Evolutionary conservation across 495 filamentous ascomycete species (phyloP).

Genomic region (Xylaria castorea): DNA sequence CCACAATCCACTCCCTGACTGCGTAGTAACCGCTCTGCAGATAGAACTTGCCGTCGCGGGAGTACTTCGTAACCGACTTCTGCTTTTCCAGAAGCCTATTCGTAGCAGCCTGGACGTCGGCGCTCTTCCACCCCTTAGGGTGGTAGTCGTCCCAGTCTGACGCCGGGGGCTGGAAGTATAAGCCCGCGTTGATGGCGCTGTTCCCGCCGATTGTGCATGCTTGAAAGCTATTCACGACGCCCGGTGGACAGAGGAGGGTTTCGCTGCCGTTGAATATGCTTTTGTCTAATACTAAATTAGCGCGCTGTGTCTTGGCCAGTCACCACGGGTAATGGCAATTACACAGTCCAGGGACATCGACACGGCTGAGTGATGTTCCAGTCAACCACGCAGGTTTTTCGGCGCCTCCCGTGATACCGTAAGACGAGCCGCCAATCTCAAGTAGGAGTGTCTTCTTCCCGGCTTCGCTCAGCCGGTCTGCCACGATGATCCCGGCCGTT

Average conservation of each 20-base stretch:
- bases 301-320: background rate
- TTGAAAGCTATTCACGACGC: slow-evolving; percentile 55
- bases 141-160: slow-evolving; percentile 66
- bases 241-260: slow-evolving; percentile 44
- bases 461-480: slow-evolving; percentile 58
- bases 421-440: slow-evolving; percentile 42
- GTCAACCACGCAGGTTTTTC: slow-evolving; percentile 56
- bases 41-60: slow-evolving; percentile 61
- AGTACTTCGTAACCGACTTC: slow-evolving; percentile 61
- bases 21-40: slow-evolving; percentile 60
- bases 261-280: slow-evolving; percentile 53
- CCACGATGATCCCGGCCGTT: slow-evolving; percentile 87
- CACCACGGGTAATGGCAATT: background rate
- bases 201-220: slow-evolving; percentile 67
- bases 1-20: slow-evolving; percentile 57
- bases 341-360: slow-evolving; percentile 65
- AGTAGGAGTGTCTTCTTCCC: slow-evolving; percentile 44
- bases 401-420: slow-evolving; percentile 43
- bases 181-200: slow-evolving; percentile 50
- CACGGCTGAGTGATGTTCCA: slow-evolving; percentile 62
- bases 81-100: slow-evolving; percentile 58
- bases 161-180: slow-evolving; percentile 58
- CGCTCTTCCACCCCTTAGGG: slow-evolving; percentile 64
- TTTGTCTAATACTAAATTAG: slow-evolving; percentile 43
- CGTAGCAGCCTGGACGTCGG: slow-evolving; percentile 57